A percentile compares a stretch with the other conserved stretches of the same genome.
Evolutionary conservation across 441 rosid genomes (phyloP).

Genomic region (Manihot esculenta): DNA sequence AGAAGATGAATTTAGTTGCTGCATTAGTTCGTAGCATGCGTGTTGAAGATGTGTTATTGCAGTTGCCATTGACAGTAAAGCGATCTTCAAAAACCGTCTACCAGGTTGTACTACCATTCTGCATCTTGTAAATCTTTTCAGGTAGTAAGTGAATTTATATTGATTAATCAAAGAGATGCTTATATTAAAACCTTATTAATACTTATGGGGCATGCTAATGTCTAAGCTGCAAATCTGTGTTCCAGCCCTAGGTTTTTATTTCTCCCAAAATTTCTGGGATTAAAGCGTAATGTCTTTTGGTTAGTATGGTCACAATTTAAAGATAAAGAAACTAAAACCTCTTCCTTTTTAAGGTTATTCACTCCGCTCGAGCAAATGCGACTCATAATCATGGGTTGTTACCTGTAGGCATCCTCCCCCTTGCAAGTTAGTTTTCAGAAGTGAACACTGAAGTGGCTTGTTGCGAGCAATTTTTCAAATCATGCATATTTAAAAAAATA

Average conservation of each 20-base stretch:
- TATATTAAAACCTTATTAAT: too few relatives aligned
- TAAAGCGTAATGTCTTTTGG: background rate
- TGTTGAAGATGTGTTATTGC: conserved; percentile 93
- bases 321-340: background rate
- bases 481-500: too few relatives aligned
- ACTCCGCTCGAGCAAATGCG: conserved; percentile 91
- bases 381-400: conserved; percentile 85
- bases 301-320: background rate
- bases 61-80: conserved; percentile 76
- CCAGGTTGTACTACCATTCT: conserved; percentile 49
- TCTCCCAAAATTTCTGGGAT: too few relatives aligned
- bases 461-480: too few relatives aligned
- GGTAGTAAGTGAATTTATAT: too few relatives aligned
- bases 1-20: conserved; percentile 93
- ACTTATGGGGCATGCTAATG: too few relatives aligned
- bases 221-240: too few relatives aligned
- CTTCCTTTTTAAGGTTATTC: conserved; percentile 61
- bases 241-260: too few relatives aligned
- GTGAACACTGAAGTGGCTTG: too few relatives aligned
- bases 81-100: conserved; percentile 84
- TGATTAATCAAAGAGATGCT: too few relatives aligned
- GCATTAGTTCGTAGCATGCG: conserved; percentile 90
- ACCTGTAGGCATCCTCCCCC: too few relatives aligned
- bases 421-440: too few relatives aligned
- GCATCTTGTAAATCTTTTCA: background rate